Evolutionary conservation across 108 stramenopile species (phyloP), one percentile per base, ranked within the genome.

Genomic region (Hondaea fermentalgiana): DNA sequence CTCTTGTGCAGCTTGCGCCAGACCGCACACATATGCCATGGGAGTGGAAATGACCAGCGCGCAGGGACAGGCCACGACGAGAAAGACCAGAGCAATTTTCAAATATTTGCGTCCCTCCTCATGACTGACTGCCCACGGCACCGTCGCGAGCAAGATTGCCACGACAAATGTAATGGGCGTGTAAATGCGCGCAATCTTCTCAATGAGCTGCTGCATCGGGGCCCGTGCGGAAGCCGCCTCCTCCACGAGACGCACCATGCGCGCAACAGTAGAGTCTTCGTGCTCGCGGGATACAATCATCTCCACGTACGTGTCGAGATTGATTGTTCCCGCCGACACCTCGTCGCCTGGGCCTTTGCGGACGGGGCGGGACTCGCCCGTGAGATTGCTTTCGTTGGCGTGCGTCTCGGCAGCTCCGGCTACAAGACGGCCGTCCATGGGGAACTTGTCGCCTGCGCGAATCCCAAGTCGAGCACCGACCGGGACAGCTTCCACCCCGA

Each of bases 1-100:
- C 29, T 92, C 59, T 89, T 96, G 95, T 5, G 97, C 96, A 23
- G 95, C 92, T 17, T 95, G 95, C 35, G 96, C 97, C 5, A 98
- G 88, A 28, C 96, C 97, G 45, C 96, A 95, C 25, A 95, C 96
- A 87, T 96, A 96, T 25, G 96, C 93, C 25, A 98, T 96, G 44
- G 97, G 97, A 25, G 97, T 96, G 69, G 94, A 93, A 51, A 97
- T 97, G 5, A 96, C 96, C 57, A 98, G 91, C n/a, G 97, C 96
- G 92, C 97, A 98, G 4, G 97, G 97, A 88, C 97, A 98, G 5
- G 97, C 96, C 88, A 98, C 94, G 12, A 98, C 96, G 72, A 97
- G 91, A n/a, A 97, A 91, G 83, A 97, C 96, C 60, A 97, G 89
- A 3, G 94, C 96, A 89, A 95, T 94, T 71, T 94, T 55, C 21